These are phyloP conservation scores for Dactylellina haptotyla DNA, from an alignment of 2,329 filamentous ascomycete genomes.

Conservation along the genomic window DNA sequence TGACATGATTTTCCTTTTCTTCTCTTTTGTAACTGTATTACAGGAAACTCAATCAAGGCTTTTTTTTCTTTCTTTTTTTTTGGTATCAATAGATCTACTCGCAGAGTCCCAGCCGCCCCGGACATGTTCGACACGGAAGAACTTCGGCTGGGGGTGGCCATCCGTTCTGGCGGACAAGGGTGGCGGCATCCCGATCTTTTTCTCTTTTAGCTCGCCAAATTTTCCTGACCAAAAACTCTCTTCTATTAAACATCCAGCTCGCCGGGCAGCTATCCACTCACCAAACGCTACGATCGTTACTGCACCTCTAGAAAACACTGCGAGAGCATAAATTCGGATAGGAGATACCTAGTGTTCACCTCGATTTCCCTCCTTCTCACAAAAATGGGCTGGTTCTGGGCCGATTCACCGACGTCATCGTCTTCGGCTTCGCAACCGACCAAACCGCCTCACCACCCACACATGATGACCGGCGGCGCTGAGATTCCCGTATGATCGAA, in stretches of 20 bases:
- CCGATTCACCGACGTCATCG: constrained; percentile 63
- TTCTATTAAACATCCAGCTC: constrained; percentile 1
- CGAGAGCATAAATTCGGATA: background rate
- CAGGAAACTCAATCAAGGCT: background rate
- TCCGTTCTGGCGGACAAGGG: constrained; percentile 4
- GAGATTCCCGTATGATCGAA: constrained; percentile 54
- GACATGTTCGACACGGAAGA: constrained; percentile 30
- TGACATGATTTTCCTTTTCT: constrained; percentile 18
- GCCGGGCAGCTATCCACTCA: background rate
- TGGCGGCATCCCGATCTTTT: constrained; percentile 34
- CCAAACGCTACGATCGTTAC: background rate
- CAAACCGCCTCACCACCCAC: constrained; percentile 43
- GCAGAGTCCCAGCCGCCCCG: too few species aligned
- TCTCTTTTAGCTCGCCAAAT: constrained; percentile 25
- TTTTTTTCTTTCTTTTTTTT: background rate
- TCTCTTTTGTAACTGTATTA: background rate
- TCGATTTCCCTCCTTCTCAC: constrained; percentile 47
- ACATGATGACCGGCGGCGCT: constrained; percentile 16
- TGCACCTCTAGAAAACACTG: background rate
- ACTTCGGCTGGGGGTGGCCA: constrained; percentile 19
- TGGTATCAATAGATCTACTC: too few species aligned
- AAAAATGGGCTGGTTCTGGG: constrained; percentile 79
- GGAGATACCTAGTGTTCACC: background rate
- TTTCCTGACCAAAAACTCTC: constrained; percentile 20
- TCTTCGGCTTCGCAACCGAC: constrained; percentile 29